Conservation (phyloP, 352 stramenopile species). For the Poterioochromonas sp. region DNA sequence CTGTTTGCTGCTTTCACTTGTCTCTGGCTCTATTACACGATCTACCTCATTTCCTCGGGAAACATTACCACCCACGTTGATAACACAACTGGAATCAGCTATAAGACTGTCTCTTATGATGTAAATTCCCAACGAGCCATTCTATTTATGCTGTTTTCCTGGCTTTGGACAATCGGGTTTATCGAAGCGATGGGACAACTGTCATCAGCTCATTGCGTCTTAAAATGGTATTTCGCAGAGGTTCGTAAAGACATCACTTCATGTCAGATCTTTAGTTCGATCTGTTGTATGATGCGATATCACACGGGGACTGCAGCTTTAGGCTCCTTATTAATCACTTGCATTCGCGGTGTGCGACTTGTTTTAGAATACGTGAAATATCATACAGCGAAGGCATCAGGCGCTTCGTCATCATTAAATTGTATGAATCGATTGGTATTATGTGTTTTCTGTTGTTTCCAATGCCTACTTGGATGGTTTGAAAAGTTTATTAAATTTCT, state of each 20-base stretch:
- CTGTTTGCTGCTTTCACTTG: constrained; percentile 54
- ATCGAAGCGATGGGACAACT: constrained; percentile 57
- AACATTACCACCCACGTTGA: constrained; percentile 22
- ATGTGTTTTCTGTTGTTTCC: constrained; percentile 48
- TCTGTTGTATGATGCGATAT: constrained; percentile 52
- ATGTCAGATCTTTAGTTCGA: constrained; percentile 56
- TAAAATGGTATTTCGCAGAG: constrained; percentile 68
- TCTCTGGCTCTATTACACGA: constrained; percentile 60
- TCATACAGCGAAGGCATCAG: constrained; percentile 55
- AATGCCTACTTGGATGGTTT: constrained; percentile 72
- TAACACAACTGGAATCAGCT: not conserved
- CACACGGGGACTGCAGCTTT: constrained; percentile 73
- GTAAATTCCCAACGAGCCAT: not conserved
- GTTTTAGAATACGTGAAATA: constrained; percentile 66
- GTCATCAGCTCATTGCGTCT: constrained; percentile 50
- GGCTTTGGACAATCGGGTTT: constrained; percentile 70
- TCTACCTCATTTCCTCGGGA: constrained; percentile 63
- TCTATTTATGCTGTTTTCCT: constrained; percentile 45
- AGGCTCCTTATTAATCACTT: constrained; percentile 67
- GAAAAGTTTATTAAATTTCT: constrained; percentile 78
- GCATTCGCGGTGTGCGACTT: constrained; percentile 64
- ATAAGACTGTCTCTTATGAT: not conserved
- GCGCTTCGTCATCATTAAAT: too few species aligned
- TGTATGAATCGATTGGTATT: constrained; percentile 57
- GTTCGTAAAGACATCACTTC: constrained; percentile 42